Percentiles rank a stretch among this genome's conserved stretches.
Evolutionary conservation across 2,329 filamentous ascomycete species (phyloP).

Genomic region (Aspergillus fijiensis): DNA sequence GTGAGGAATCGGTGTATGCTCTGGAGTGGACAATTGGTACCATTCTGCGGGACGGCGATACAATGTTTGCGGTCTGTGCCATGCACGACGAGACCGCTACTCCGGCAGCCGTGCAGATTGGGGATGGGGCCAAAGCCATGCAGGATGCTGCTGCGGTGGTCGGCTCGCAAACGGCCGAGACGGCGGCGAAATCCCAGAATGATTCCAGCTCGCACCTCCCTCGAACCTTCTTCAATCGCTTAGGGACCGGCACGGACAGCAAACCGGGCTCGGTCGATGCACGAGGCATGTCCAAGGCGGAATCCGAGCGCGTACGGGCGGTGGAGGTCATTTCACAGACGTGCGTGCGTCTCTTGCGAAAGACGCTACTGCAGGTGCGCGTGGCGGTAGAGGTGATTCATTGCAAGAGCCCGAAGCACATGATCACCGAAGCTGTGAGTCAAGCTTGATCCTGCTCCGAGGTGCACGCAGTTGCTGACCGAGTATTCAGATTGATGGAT

Average conservation of each 20-base stretch:
- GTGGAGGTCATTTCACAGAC: conserved; percentile 81
- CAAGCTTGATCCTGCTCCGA: background rate
- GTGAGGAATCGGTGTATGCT: conserved; percentile 90
- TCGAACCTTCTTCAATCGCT: conserved; percentile 34
- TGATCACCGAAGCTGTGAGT: conserved; percentile 85
- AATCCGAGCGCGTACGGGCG: conserved; percentile 77
- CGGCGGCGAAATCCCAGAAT: conserved; percentile 41
- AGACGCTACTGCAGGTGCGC: conserved; percentile 87
- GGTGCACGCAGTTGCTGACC: background rate
- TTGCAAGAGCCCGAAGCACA: conserved; percentile 94
- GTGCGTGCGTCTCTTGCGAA: conserved; percentile 80
- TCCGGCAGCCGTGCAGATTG: conserved; percentile 53
- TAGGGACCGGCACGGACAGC: conserved; percentile 41
- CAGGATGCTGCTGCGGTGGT: conserved; percentile 73
- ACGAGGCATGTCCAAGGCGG: conserved; percentile 59
- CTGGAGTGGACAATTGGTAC: conserved; percentile 98
- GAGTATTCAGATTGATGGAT: conserved; percentile 69
- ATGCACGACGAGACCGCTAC: conserved; percentile 73
- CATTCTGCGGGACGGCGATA: conserved; percentile 89
- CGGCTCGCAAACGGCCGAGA: conserved; percentile 58
- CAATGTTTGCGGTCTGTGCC: conserved; percentile 87
- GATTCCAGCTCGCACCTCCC: conserved; percentile 31
- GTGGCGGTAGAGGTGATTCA: conserved; percentile 96
- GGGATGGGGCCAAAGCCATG: conserved; percentile 72
- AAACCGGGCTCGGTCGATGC: conserved; percentile 47